A percentile compares a stretch with the other conserved stretches of the same genome.
phyloP scores from a whole-genome alignment of 164 flowering plant genomes.

The Umbilicus rupestris region DNA sequence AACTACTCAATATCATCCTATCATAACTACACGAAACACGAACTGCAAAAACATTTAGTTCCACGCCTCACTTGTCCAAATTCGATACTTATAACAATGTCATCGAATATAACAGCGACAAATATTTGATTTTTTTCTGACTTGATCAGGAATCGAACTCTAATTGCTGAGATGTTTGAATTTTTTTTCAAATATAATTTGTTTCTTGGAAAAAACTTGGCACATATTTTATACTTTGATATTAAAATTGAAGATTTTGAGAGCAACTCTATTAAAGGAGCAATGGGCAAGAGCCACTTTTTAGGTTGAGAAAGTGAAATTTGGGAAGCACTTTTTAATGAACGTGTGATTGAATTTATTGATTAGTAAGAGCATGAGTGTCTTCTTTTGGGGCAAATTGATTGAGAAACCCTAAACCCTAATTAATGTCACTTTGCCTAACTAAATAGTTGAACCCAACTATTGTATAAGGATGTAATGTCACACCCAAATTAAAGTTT shows the following conservation, averaged over 20 bases:
- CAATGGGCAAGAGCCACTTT: neutral
- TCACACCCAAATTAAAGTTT: neutral
- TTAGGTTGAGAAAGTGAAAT: neutral
- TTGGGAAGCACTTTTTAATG: neutral
- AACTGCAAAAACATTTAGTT: conserved; percentile 1
- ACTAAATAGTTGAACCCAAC: neutral
- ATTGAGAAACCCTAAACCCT: neutral
- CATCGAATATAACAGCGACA: neutral
- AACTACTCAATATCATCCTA: neutral
- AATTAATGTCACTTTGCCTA: neutral
- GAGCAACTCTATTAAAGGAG: neutral
- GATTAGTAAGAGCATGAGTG: neutral
- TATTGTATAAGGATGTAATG: neutral
- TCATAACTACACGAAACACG: neutral
- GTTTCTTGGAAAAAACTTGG: no score
- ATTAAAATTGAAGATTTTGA: no score
- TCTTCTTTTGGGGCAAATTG: neutral
- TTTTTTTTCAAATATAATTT: no score
- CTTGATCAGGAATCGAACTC: no score
- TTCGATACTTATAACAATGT: neutral
- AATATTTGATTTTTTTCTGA: no score
- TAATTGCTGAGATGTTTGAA: no score
- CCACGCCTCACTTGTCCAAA: neutral
- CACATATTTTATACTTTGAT: no score
- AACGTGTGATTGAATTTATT: neutral